Evolutionary conservation across 2,329 filamentous ascomycete genomes (phyloP).

Genomic region (Exophiala mesophila): DNA sequence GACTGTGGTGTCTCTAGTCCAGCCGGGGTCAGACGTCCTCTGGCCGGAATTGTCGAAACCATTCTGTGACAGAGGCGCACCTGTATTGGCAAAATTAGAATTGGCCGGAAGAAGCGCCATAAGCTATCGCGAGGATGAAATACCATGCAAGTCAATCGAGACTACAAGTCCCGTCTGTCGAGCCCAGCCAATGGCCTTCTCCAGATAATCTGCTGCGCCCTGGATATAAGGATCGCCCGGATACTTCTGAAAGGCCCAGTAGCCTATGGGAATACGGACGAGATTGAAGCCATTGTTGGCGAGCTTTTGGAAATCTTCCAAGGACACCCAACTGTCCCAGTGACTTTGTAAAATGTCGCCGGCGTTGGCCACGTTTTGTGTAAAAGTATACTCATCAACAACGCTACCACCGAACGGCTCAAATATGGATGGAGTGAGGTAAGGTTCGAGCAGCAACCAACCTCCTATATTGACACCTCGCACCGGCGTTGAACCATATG

Average conservation of each 20-base stretch:
- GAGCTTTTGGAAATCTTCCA: slow-evolving; percentile 53
- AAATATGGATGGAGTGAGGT: slow-evolving; percentile 61
- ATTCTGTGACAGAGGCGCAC: slow-evolving; percentile 59
- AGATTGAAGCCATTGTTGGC: slow-evolving; percentile 51
- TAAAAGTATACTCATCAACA: slow-evolving; percentile 55
- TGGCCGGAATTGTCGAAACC: slow-evolving; percentile 64
- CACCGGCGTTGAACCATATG: slow-evolving; percentile 20
- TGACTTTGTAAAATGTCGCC: slow-evolving; percentile 47
- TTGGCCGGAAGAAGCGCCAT: too few species aligned
- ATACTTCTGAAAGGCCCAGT: slow-evolving; percentile 56
- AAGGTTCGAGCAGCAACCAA: slow-evolving; percentile 61
- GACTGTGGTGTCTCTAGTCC: slow-evolving; percentile 36
- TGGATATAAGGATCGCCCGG: slow-evolving; percentile 57
- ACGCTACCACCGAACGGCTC: slow-evolving; percentile 45
- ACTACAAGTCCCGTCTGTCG: slow-evolving; percentile 55
- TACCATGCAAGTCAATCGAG: slow-evolving; percentile 64
- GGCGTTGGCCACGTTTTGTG: slow-evolving; percentile 48
- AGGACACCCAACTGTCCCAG: slow-evolving; percentile 56
- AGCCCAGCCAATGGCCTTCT: slow-evolving; percentile 57
- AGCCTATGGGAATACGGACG: slow-evolving; percentile 61
- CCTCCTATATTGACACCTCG: slow-evolving; percentile 62
- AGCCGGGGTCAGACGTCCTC: slow-evolving; percentile 29
- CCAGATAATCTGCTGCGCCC: slow-evolving; percentile 56
- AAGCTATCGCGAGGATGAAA: too few species aligned
- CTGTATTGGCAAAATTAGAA: too few species aligned